These are phyloP conservation scores for Chrysanthemum makinoi DNA, from an alignment of 129 eudicot genomes.

Conservation along the genomic window DNA sequence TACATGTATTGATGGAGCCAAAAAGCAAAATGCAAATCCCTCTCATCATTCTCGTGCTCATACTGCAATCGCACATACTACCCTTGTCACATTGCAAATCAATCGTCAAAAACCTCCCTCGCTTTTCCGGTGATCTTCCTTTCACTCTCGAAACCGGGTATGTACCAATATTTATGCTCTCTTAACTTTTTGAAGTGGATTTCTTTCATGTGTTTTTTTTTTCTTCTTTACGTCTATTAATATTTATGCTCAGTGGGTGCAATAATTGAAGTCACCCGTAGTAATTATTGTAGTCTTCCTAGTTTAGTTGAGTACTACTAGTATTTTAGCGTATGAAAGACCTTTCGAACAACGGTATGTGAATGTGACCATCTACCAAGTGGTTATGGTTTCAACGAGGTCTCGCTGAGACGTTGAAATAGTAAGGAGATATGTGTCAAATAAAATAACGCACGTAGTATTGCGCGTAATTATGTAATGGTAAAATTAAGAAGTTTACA, in stretches of 20 bases:
- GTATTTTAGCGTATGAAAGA: too few relatives aligned
- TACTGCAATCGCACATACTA: conserved; percentile 20
- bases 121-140: conserved; percentile 38
- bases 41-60: conserved; percentile 13
- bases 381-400: too few relatives aligned
- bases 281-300: too few relatives aligned
- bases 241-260: too few relatives aligned
- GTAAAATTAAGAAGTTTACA: too few relatives aligned
- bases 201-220: neutral
- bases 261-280: too few relatives aligned
- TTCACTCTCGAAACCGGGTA: conserved; percentile 50
- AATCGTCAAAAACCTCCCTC: conserved; percentile 36
- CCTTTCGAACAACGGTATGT: too few relatives aligned
- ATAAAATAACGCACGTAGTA: neutral
- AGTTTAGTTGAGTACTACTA: too few relatives aligned
- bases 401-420: too few relatives aligned
- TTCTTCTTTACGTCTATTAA: too few relatives aligned
- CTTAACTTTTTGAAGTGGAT: neutral
- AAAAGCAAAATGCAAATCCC: conserved; percentile 25
- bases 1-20: conserved; percentile 7
- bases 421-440: too few relatives aligned
- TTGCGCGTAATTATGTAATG: neutral
- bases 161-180: neutral
- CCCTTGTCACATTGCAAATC: conserved; percentile 20
- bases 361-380: too few relatives aligned